Percentiles rank a stretch among this genome's conserved stretches.
These are phyloP conservation scores for Nicotiana paniculata DNA, from an alignment of 257 asterid species.

Conservation along the genomic window DNA sequence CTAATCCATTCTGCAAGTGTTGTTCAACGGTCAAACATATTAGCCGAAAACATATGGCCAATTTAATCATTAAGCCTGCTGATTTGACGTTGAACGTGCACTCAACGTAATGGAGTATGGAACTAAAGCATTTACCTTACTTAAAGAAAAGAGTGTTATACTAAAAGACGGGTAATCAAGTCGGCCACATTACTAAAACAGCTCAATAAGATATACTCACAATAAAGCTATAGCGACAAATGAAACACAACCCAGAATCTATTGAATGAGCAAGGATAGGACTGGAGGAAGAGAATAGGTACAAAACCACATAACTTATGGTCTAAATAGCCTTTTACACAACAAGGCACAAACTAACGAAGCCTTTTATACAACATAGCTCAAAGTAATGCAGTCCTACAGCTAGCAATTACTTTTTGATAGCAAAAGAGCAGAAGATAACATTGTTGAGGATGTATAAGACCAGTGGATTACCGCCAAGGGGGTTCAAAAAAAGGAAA, in stretches of 20 bases:
- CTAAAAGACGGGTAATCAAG: not conserved
- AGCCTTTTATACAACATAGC: not conserved
- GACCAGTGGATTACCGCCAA: not conserved
- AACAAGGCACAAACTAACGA: not conserved
- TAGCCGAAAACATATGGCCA: not conserved
- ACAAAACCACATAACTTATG: not conserved
- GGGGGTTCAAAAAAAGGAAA: no score
- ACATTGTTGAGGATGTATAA: not conserved
- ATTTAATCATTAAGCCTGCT: not conserved
- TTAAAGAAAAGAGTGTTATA: not conserved
- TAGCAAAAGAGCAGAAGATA: not conserved
- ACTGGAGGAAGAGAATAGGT: not conserved
- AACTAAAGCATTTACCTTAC: not conserved
- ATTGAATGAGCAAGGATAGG: not conserved
- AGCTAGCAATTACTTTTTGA: not conserved
- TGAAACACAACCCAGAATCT: not conserved
- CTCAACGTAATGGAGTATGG: not conserved
- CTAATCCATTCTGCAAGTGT: conserved; percentile 26
- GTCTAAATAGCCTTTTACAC: not conserved
- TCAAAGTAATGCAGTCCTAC: not conserved
- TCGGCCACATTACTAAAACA: not conserved
- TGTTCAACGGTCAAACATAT: not conserved
- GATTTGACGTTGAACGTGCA: not conserved
- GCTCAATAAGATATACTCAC: not conserved
- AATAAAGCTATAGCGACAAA: not conserved